Evolutionary conservation across 768 basidiomycete genomes (phyloP).

Genomic region (Lyophyllum shimeji): DNA sequence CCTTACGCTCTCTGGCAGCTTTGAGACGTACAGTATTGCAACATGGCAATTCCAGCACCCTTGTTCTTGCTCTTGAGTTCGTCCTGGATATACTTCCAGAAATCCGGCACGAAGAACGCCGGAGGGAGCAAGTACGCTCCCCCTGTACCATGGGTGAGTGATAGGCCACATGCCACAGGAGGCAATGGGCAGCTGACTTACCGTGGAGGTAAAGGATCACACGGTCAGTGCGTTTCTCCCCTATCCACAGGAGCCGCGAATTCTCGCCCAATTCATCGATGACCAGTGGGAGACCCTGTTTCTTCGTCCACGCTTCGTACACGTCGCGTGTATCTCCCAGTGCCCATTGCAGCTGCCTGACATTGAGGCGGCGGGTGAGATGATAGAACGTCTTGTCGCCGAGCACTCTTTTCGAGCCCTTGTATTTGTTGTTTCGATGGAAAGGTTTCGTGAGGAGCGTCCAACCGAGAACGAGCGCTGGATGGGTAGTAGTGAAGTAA

Average conservation of each 20-base stretch:
- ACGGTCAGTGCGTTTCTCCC: conserved; percentile 27
- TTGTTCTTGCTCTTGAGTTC: conserved; percentile 12
- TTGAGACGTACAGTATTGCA: conserved; percentile 24
- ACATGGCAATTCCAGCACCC: conserved; percentile 21
- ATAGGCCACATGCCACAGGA: too few relatives aligned
- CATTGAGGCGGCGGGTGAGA: conserved; percentile 9
- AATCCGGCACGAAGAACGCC: conserved; percentile 16
- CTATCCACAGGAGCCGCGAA: conserved; percentile 32
- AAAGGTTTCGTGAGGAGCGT: conserved; percentile 21
- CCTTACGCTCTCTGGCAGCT: too few relatives aligned
- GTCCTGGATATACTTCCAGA: conserved; percentile 23
- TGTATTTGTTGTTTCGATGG: conserved; percentile 21
- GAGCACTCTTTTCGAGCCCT: conserved; percentile 20
- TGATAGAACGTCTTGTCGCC: conserved; percentile 19
- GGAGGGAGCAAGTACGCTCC: conserved; percentile 26
- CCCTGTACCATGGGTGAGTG: conserved; percentile 17
- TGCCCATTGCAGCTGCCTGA: conserved; percentile 24
- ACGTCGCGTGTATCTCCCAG: conserved; percentile 21
- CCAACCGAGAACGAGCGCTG: conserved; percentile 23
- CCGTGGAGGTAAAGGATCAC: conserved; percentile 35
- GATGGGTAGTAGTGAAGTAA: neutral
- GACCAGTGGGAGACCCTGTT: conserved; percentile 15
- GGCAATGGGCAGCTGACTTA: conserved; percentile 1
- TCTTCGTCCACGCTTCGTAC: conserved; percentile 24
- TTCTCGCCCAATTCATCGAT: conserved; percentile 29